phyloP scores from a whole-genome alignment of 495 filamentous ascomycete species.

The Ascodesmis nigricans region DNA sequence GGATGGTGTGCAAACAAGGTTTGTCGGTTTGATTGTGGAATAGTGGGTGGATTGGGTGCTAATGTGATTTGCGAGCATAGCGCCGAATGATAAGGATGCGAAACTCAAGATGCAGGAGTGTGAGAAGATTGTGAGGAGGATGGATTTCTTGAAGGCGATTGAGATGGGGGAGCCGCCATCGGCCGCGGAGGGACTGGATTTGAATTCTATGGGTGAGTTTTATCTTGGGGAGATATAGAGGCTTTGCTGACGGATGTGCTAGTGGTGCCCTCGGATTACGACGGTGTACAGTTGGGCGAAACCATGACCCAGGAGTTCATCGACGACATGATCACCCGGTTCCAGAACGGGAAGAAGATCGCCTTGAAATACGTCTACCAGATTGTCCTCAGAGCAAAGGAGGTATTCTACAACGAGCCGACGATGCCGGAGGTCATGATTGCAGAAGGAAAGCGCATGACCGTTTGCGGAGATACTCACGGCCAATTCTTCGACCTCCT shows the following conservation, averaged over 20 bases:
- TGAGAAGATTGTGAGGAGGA: slow-evolving; percentile 72
- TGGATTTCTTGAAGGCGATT: slow-evolving; percentile 85
- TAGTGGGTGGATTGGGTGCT: background rate
- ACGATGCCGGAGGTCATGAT: slow-evolving; percentile 95
- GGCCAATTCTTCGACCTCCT: slow-evolving; percentile 97
- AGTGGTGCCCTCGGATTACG: slow-evolving; percentile 57
- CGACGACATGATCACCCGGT: slow-evolving; percentile 84
- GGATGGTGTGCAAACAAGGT: slow-evolving; percentile 56
- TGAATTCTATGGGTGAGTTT: slow-evolving; percentile 43
- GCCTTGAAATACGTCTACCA: slow-evolving; percentile 94
- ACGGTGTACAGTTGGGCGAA: slow-evolving; percentile 53
- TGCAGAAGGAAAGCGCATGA: slow-evolving; percentile 50
- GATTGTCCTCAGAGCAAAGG: slow-evolving; percentile 72
- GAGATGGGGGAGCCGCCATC: slow-evolving; percentile 80
- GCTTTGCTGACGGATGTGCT: background rate
- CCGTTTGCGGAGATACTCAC: slow-evolving; percentile 95
- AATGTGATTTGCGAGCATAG: slow-evolving; percentile 16
- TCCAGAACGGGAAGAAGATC: slow-evolving; percentile 87
- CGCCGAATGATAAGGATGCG: slow-evolving; percentile 71
- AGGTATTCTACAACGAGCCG: slow-evolving; percentile 73
- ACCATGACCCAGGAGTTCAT: slow-evolving; percentile 95
- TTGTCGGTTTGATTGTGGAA: background rate
- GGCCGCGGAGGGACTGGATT: slow-evolving; percentile 70
- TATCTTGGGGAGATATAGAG: background rate
- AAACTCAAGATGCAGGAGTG: slow-evolving; percentile 75